Percentiles rank a stretch among this genome's conserved stretches.
These are phyloP conservation scores for Pseudozyma tsukubaensis DNA, from an alignment of 1,284 basidiomycete species.

Conservation along the genomic window DNA sequence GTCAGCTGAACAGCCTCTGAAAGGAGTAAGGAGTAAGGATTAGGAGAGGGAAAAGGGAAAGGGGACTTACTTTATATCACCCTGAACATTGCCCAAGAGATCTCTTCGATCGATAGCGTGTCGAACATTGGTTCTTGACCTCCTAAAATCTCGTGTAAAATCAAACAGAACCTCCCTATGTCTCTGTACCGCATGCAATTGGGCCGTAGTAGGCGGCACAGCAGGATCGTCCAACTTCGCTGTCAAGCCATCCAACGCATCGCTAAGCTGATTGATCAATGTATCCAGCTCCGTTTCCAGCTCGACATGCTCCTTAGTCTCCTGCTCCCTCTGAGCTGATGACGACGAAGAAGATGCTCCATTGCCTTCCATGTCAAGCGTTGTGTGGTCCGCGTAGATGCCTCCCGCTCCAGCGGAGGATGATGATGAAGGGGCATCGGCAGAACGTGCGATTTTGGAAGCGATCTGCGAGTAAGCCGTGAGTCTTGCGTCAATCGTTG, in stretches of 20 bases:
- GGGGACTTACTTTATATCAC: constrained; percentile 86
- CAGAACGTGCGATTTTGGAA: constrained; percentile 75
- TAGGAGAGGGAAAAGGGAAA: background rate
- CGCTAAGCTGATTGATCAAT: constrained; percentile 74
- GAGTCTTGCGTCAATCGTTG: constrained; percentile 88
- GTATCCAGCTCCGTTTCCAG: constrained; percentile 85
- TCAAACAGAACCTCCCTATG: constrained; percentile 91
- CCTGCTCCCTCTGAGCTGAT: constrained; percentile 7
- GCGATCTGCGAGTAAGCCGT: constrained; percentile 88
- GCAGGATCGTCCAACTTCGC: constrained; percentile 77
- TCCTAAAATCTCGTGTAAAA: constrained; percentile 77
- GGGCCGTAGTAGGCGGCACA: constrained; percentile 82
- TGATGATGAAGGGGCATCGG: constrained; percentile 23
- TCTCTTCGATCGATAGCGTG: constrained; percentile 86
- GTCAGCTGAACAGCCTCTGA: too few species aligned
- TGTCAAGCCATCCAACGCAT: constrained; percentile 72
- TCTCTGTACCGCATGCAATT: constrained; percentile 87
- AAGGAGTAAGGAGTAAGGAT: too few species aligned
- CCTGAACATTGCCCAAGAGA: constrained; percentile 87
- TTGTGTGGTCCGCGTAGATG: constrained; percentile 36
- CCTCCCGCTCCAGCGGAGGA: background rate
- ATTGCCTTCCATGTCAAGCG: constrained; percentile 39
- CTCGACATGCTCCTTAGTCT: constrained; percentile 58
- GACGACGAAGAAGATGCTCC: constrained; percentile 5
- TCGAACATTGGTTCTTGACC: constrained; percentile 72